A percentile compares a stretch with the other conserved stretches of the same genome.
phyloP scores from a whole-genome alignment of 148 eudicot genomes.

The Persicaria tinctoria region DNA sequence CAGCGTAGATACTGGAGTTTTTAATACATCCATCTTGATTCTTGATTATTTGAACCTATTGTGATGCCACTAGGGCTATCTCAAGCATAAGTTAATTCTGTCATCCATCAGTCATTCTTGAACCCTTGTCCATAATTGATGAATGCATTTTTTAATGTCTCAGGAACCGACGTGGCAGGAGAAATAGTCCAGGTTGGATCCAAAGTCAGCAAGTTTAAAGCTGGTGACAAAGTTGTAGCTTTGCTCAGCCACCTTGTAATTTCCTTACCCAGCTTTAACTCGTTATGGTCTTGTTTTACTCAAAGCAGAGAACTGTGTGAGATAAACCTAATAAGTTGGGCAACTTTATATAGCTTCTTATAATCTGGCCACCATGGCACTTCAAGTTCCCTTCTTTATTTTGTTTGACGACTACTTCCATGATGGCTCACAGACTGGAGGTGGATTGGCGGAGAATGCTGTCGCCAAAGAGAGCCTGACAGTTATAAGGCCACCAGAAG shows the following conservation, averaged over 20 bases:
- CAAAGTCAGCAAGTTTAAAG: constrained; percentile 11
- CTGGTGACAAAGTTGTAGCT: constrained; percentile 17
- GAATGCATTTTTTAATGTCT: neutral
- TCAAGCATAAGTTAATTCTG: no score
- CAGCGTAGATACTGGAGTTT: no score
- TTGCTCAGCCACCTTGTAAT: constrained; percentile 34
- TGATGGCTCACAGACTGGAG: constrained; percentile 38
- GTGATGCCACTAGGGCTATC: no score
- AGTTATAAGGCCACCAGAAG: constrained; percentile 53
- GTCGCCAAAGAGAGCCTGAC: constrained; percentile 46
- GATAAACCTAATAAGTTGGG: no score
- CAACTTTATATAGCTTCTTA: no score
- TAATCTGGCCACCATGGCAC: no score
- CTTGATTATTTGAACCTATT: no score
- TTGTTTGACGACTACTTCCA: no score
- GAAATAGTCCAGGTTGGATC: constrained; percentile 12
- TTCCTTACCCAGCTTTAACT: neutral
- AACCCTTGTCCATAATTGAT: no score
- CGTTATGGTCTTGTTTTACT: neutral
- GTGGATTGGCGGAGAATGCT: constrained; percentile 67
- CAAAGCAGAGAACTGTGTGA: neutral
- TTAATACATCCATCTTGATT: no score
- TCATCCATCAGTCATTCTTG: no score
- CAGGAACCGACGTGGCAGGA: constrained; percentile 15
- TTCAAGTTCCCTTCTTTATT: no score